Base-by-base conservation (phyloP, 192 early-diverging fungal genomes). In the Funneliformis geosporum region DNA sequence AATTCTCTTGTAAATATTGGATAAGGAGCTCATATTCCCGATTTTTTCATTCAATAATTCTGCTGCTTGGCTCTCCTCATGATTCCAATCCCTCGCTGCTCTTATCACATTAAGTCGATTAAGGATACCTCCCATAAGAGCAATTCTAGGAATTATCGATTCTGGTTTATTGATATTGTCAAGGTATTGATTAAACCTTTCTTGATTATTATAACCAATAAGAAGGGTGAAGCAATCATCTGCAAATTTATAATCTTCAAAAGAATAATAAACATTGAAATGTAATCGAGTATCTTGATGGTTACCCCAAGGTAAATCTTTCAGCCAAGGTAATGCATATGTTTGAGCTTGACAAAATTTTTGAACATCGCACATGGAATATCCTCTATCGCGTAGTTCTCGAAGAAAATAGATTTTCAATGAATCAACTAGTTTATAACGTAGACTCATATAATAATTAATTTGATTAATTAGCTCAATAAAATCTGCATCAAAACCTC, bases 361-460 rank as follows among this genome's bases (percentile, higher is more conserved):
- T 14, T 73, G 59, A 6, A 80, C 12, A 12, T 80, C 79, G 27
- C 75, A 16, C 14, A 59, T 59, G 10, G 38, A 21, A 70, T 60
- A 73, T 14, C 27, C 60, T 14, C 71, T 60, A 38, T 27, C 8
- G n/a, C 79, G 71, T 14, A 80, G 40, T 25, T 72, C 71, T 73
- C 60, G 39, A 25, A 80, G 39, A 11, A 80, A 62, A 75, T 80
- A 80, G n/a, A 80, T 18, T 61, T 75, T 73, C 7, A 75, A 42
- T 25, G 79, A 75, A 27, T 75, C 14, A 16, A 80, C 62, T 25
- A 65, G 42, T 80, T 73, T 59, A 38, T 61, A 21, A 6, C 16
- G 25, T 14, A 62, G 8, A 14, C 1, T 14, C 67, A 80, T 60
- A 18, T 33, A 7, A 23, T 46, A 23, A 43, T 80, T 80, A 4